A percentile compares a stretch with the other conserved stretches of the same genome.
Conservation (phyloP, 2,329 filamentous ascomycete species). For the Escovopsis sp. region DNA sequence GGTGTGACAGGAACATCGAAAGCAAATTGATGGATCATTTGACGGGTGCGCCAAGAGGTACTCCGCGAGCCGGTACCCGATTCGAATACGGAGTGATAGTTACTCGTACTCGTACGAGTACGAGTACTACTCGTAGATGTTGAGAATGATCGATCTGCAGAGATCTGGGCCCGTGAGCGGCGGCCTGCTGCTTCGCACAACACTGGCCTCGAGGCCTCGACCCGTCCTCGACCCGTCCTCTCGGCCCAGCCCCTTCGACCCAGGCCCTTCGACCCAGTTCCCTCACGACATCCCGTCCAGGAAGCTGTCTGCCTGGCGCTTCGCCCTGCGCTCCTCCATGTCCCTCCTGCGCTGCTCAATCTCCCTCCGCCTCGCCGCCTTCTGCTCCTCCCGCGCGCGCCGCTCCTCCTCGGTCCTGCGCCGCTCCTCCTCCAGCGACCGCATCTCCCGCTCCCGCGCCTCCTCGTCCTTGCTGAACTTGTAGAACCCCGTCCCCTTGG, state of each 20-base stretch:
- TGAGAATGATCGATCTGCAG: no score
- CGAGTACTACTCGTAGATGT: no score
- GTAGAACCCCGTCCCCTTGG: slow-evolving; percentile 84
- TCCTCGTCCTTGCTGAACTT: slow-evolving; percentile 69
- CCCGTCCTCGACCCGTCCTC: no score
- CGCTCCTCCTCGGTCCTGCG: slow-evolving; percentile 52
- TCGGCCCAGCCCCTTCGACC: slow-evolving; percentile 2
- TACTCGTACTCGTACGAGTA: no score
- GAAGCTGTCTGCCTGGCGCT: slow-evolving; percentile 59
- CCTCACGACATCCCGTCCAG: slow-evolving; percentile 37
- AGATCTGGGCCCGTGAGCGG: no score
- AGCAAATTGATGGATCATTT: no score
- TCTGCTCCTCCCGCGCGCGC: slow-evolving; percentile 38
- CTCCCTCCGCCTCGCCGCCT: slow-evolving; percentile 42
- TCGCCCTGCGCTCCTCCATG: slow-evolving; percentile 46
- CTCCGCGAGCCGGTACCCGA: no score
- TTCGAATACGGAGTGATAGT: no score
- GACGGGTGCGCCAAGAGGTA: no score
- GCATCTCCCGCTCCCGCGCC: slow-evolving; percentile 56
- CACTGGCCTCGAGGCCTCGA: no score
- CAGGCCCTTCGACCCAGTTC: background rate
- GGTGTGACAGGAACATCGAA: no score
- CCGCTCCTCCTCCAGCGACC: slow-evolving; percentile 51
- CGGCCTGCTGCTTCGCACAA: no score
- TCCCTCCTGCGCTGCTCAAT: slow-evolving; percentile 50